These are phyloP conservation scores for Cercospora canescens DNA, from an alignment of 2,329 filamentous ascomycete species.

Conservation along the genomic window DNA sequence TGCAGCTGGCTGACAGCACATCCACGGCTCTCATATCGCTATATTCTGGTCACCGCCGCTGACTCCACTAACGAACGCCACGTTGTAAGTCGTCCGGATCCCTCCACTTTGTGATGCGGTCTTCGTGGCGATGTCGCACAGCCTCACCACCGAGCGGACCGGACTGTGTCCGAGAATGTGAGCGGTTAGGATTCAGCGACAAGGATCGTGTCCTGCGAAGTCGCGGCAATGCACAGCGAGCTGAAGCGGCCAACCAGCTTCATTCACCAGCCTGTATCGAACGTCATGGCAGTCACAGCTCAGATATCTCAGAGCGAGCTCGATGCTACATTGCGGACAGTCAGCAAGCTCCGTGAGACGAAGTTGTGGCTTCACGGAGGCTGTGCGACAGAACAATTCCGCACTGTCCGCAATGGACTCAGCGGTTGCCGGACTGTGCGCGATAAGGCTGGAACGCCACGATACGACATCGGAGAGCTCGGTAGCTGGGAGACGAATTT, in stretches of 20 bases:
- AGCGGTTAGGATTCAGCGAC: conserved; percentile 4
- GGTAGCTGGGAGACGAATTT: neutral
- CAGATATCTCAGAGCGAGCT: neutral
- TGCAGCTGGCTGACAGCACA: conserved; percentile 1
- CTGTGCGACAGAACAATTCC: conserved; percentile 2
- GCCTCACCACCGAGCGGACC: neutral
- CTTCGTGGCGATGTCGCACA: conserved; percentile 9
- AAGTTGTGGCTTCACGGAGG: neutral
- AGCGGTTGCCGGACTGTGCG: neutral
- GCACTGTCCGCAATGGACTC: neutral
- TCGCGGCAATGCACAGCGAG: neutral
- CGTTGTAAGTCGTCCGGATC: neutral
- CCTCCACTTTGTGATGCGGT: conserved; percentile 7
- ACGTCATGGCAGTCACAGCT: neutral
- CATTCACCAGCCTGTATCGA: neutral
- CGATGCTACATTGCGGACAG: neutral
- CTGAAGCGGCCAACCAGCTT: neutral
- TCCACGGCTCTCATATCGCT: neutral
- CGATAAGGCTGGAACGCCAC: neutral
- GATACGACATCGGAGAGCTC: conserved; percentile 1
- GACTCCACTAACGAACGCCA: neutral
- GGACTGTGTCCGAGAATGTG: neutral
- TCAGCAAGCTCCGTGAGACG: neutral
- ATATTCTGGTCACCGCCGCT: neutral
- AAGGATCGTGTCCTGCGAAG: neutral